These are phyloP conservation scores for Melastoma malabathricum DNA, from an alignment of 345 rosid species.

Conservation along the genomic window DNA sequence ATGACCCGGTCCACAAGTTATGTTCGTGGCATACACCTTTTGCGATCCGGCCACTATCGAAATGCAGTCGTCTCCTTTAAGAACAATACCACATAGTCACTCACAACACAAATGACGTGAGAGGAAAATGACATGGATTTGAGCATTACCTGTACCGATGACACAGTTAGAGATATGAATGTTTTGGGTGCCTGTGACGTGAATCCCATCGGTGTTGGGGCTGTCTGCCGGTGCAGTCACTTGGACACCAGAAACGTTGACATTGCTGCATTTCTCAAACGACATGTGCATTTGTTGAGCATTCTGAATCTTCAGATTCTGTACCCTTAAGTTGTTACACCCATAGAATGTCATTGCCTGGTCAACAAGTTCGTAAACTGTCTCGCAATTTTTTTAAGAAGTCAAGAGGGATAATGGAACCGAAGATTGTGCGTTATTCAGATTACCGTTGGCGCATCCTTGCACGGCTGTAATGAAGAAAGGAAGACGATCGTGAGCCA, in stretches of 20 bases:
- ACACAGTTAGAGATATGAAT: slow-evolving; percentile 34
- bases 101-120: too few species aligned
- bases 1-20: slow-evolving; percentile 64
- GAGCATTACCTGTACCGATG: slow-evolving; percentile 48
- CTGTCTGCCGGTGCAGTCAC: slow-evolving; percentile 46
- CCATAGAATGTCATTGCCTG: slow-evolving; percentile 68
- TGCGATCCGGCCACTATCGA: slow-evolving; percentile 46
- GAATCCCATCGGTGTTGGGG: slow-evolving; percentile 93
- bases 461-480: slow-evolving; percentile 52
- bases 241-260: slow-evolving; percentile 31
- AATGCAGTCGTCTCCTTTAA: slow-evolving; percentile 77
- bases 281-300: slow-evolving; percentile 66
- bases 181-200: slow-evolving; percentile 46
- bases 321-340: slow-evolving; percentile 31
- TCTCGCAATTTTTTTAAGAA: neutral
- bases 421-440: neutral
- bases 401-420: neutral
- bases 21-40: slow-evolving; percentile 29
- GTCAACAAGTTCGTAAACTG: neutral
- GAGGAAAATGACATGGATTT: too few species aligned
- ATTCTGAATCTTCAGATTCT: slow-evolving; percentile 38
- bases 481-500: neutral
- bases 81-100: neutral
- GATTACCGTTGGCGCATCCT: slow-evolving; percentile 72
- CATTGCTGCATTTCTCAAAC: slow-evolving; percentile 34